Base-by-base conservation (phyloP, 208 protist genomes). In the Endotrypanum monterogeii region DNA sequence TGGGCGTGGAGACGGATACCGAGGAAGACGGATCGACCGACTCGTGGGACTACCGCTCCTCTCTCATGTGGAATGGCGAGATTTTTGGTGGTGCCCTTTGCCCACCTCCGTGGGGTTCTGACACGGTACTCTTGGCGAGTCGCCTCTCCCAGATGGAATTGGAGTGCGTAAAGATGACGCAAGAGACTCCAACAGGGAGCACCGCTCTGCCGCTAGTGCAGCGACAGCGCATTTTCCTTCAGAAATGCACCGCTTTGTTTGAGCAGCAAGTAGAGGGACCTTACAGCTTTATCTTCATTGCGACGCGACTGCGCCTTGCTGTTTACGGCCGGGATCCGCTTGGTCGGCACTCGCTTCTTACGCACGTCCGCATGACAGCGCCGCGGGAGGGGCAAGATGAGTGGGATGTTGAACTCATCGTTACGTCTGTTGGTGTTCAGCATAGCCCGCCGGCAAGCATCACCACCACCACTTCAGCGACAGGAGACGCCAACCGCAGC, bases 301-400 rank as follows among this genome's bases (percentile, higher is more conserved):
- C 89, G 3, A 71, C 71, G 18, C 85, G 68, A 37, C 83, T 96
- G 73, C 65, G 79, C n/a, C 54, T 92, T 16, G 82, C 91, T 46
- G 82, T 95, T 35, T 97, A 94, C 78, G 96, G 94, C 0, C 90
- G 96, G 18, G 96, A 98, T 62, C 89, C 86, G 25, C 74, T 98
- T 9, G 96, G 96, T 18, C 82, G 94, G 5, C 89, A 94, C 44
- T 96, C 89, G 14, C 89, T 98, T 51, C 80, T 96, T 39, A 82
- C 82, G 32, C 90, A 92, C 75, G 71, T 89, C 18, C 44, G 63
- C 46, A 71, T 78, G 28, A 81, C 55, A 12, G 54, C 30, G 48
- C 71, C 70, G 67, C 57, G 50, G 5, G 66, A 41, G 32, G 28
- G 44, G 20, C 41, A 67, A 23, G 69, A 51, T 3, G 76, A 79